phyloP scores from a whole-genome alignment of 805 yeast species.

The Lachancea lanzarotensis region DNA sequence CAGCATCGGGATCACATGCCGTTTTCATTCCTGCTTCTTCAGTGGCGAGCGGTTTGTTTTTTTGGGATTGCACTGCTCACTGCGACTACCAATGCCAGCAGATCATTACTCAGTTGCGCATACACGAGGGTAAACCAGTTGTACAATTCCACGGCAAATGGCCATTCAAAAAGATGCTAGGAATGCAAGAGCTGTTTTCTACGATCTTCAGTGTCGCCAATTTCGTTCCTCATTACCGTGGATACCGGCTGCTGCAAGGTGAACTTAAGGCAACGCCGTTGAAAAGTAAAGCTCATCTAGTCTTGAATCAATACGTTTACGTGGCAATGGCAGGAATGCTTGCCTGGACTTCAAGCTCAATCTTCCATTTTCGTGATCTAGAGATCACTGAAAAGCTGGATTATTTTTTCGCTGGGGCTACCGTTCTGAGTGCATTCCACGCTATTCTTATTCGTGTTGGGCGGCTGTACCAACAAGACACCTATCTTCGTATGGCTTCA shows the following conservation, averaged over 20 bases:
- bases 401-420: constrained; percentile 87
- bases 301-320: constrained; percentile 22
- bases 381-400: constrained; percentile 76
- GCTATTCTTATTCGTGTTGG: constrained; percentile 56
- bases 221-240: constrained; percentile 56
- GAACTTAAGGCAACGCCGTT: constrained; percentile 9
- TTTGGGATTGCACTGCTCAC: constrained; percentile 71
- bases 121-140: constrained; percentile 42
- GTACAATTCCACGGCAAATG: constrained; percentile 95
- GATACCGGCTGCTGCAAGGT: constrained; percentile 32
- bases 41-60: constrained; percentile 38
- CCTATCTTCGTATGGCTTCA: constrained; percentile 35
- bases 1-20: constrained; percentile 13
- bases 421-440: constrained; percentile 75
- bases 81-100: constrained; percentile 95
- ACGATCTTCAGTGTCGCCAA: constrained; percentile 71
- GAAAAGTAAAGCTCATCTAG: constrained; percentile 6
- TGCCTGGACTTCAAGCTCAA: constrained; percentile 83
- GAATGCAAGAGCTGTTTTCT: constrained; percentile 79
- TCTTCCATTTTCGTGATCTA: constrained; percentile 85
- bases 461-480: constrained; percentile 43
- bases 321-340: constrained; percentile 61
- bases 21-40: constrained; percentile 27
- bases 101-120: constrained; percentile 53
- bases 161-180: constrained; percentile 80